These are phyloP conservation scores for Rhizoclosmatium globosum DNA, from an alignment of 192 early-diverging fungal species.

Conservation along the genomic window DNA sequence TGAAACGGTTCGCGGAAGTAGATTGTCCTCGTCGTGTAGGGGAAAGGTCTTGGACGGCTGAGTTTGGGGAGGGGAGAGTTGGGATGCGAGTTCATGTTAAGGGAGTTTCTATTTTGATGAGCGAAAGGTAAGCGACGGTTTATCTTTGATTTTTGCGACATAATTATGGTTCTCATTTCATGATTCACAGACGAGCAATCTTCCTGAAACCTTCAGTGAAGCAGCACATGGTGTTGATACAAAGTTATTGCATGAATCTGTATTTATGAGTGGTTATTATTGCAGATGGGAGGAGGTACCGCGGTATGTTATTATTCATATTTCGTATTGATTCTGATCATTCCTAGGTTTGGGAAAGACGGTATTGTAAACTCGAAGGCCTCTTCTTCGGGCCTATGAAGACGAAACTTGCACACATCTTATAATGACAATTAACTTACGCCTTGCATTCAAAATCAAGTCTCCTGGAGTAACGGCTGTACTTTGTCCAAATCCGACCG, in stretches of 20 bases:
- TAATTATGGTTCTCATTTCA: neutral
- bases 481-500: conserved; percentile 26
- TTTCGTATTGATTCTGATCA: neutral
- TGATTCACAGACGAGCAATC: neutral
- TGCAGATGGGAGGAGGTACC: conserved; percentile 28
- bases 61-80: neutral
- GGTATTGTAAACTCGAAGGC: conserved; percentile 24
- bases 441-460: conserved; percentile 2
- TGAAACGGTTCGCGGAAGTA: conserved; percentile 3
- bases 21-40: too few species aligned
- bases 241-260: conserved; percentile 16
- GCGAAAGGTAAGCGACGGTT: neutral
- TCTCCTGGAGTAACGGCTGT: conserved; percentile 4
- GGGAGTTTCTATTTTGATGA: neutral
- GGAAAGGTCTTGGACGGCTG: too few species aligned
- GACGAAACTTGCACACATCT: neutral
- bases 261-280: conserved; percentile 17
- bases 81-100: neutral
- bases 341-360: conserved; percentile 2
- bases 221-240: conserved; percentile 20
- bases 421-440: conserved; percentile 24
- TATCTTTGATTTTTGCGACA: neutral
- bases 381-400: conserved; percentile 13
- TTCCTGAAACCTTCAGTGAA: conserved; percentile 23
- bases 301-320: conserved; percentile 3